Conservation (phyloP, 257 asterid genomes). For the Thymus mandschuricus region DNA sequence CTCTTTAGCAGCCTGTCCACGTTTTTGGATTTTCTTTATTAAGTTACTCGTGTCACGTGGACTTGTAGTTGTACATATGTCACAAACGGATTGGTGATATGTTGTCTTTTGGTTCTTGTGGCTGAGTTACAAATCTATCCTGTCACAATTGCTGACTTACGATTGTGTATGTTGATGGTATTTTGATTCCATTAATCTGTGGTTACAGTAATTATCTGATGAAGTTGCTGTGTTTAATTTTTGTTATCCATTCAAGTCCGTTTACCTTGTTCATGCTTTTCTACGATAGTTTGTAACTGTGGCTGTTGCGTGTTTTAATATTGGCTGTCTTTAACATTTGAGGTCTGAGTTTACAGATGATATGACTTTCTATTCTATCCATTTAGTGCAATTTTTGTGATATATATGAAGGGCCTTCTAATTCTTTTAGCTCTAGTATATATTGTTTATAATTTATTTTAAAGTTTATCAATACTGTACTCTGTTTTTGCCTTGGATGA, state of each 20-base stretch:
- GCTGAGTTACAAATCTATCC: constrained; percentile 17
- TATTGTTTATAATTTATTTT: not conserved
- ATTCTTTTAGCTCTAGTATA: constrained; percentile 11
- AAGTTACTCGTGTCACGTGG: not conserved
- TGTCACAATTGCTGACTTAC: not conserved
- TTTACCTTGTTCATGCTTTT: constrained; percentile 15
- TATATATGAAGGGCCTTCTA: not conserved
- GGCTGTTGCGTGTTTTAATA: not conserved
- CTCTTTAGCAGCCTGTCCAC: not conserved
- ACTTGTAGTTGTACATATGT: constrained; percentile 14
- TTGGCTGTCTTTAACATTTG: constrained; percentile 4
- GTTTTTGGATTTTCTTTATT: not conserved
- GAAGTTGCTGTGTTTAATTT: constrained; percentile 4
- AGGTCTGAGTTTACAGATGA: constrained; percentile 1
- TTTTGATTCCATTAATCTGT: not conserved
- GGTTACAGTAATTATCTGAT: constrained; percentile 12
- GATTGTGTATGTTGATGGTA: constrained; percentile 8
- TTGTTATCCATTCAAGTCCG: not conserved
- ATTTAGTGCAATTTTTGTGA: constrained; percentile 9
- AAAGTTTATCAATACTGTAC: constrained; percentile 12
- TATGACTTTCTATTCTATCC: constrained; percentile 23
- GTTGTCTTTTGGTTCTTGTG: constrained; percentile 24
- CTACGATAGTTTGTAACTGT: constrained; percentile 18
- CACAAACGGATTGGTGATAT: constrained; percentile 3
- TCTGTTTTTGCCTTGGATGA: constrained; percentile 29